A percentile compares a stretch with the other conserved stretches of the same genome.
Conservation (phyloP, 129 eudicot genomes). For the Artemisia tridentata region DNA sequence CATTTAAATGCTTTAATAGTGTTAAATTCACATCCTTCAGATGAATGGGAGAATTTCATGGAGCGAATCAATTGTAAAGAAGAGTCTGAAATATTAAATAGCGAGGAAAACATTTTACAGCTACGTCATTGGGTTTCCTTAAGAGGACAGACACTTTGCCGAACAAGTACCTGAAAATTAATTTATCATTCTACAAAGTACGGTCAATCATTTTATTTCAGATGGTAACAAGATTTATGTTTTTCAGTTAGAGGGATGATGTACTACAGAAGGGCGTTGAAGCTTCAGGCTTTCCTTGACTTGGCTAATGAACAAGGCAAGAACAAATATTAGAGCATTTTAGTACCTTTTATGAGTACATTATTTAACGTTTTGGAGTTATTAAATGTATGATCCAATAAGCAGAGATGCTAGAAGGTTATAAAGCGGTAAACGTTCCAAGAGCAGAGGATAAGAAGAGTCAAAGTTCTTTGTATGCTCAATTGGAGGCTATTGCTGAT, state of each 20-base stretch:
- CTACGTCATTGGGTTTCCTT: constrained; percentile 87
- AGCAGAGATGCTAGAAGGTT: constrained; percentile 73
- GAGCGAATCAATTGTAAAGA: constrained; percentile 67
- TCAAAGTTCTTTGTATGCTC: constrained; percentile 38
- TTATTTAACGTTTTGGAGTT: not conserved
- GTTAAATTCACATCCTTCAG: constrained; percentile 24
- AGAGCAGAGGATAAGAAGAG: constrained; percentile 70
- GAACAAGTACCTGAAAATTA: constrained; percentile 45
- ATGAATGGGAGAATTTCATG: constrained; percentile 80
- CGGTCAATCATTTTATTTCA: not conserved
- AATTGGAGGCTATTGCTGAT: constrained; percentile 38
- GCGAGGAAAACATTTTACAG: constrained; percentile 61
- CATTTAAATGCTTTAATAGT: not conserved
- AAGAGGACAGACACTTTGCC: constrained; percentile 81
- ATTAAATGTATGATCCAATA: constrained; percentile 8
- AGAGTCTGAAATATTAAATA: constrained; percentile 54
- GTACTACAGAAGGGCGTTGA: constrained; percentile 82
- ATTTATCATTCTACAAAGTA: not conserved
- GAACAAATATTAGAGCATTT: constrained; percentile 8
- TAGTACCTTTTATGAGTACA: not conserved
- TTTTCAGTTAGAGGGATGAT: constrained; percentile 87
- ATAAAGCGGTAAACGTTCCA: constrained; percentile 50
- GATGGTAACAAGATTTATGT: constrained; percentile 6
- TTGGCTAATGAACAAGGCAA: constrained; percentile 70
- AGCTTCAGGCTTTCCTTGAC: constrained; percentile 91